Evolutionary conservation across 495 filamentous ascomycete species (phyloP), one percentile per base, ranked within the genome.

Genomic region (Aspergillus cavernicola): DNA sequence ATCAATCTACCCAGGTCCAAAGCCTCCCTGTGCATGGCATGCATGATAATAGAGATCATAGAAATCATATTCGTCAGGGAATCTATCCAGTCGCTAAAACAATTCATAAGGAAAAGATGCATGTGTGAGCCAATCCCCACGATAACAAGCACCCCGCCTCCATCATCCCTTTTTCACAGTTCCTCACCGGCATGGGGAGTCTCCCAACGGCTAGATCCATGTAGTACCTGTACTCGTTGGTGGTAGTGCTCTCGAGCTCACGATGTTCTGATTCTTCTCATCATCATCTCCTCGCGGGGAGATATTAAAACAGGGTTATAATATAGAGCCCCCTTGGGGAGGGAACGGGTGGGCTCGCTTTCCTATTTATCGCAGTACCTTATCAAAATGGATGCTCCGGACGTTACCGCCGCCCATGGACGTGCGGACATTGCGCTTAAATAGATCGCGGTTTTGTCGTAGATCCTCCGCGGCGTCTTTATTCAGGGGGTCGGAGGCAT

Each of bases 391-490:
- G 54, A 85, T 70, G 12, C 82, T 83, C 66, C 81, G 83, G 39
- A 98, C 85, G n/a, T 66, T 71, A 11, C 90, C 90, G 51, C 93
- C 93, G 19, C 70, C 74, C 90, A 98, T 96, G 4, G 88, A 76
- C 11, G 72, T 71, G 60, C 88, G 80, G 18, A 97, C 95, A 64
- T 97, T 96, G 47, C 89, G 77, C 76, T 90, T 95, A 73, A 98
- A 98, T 26, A 74, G 80, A 15, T 97, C 93, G 15, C 89, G 72
- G 60, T 88, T 95, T 22, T 73, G 71, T 56, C 92, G 82, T 57
- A 98, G 80, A 67, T 97, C 95, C 39, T 96, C 89, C 0, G 93
- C 95, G 2, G 93, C 93, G 59, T 97, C 92, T 74, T 98, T 96
- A 68, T 98, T 98, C 23, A 98, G 75, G n/a, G 93, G 93, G 67